Evolutionary conservation across 805 yeast species (phyloP), one percentile per base, ranked within the genome.

Genomic region (Grigorovia jiainica): DNA sequence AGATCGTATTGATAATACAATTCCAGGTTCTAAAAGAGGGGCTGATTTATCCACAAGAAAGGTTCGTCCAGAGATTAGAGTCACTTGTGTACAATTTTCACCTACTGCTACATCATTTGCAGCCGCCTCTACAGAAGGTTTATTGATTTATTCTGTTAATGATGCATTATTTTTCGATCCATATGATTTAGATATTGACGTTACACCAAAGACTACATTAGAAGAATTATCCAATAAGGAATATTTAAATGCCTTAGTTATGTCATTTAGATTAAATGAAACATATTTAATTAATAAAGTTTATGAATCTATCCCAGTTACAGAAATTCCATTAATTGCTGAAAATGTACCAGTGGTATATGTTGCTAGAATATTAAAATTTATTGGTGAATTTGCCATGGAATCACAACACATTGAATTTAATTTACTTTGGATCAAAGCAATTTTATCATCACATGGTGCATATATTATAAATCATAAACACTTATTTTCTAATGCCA

Each of bases 231-330:
- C 65, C 7, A 81, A 78, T 39, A 67, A 66, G 43, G 65, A 71
- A 33, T 86, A 78, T 59, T 66, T 89, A 51, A 75, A 76, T 33
- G 90, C 97, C 0, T 63, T 90, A 44, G 84, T 89, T 11, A 87
- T 92, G 97, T 77, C 97, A 0, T 87, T 92, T 72, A 73, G 98
- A 61, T 71, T 92, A 46, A 92, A 92, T 57, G 98, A 92, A 57
- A 65, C 63, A 9, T 75, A 79, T 52, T 65, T 92, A 41, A 76
- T 89, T 20, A 80, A 80, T 46, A 71, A 71, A 46, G 83, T 85
- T 0, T 85, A 79, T 58, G 95, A 87, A 58, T 53, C 72, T 4
- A 70, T 89, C 8, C 90, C 92, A 2, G 56, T 73, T n/a, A 65
- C 67, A 3, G 95, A 87, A 55, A 75, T 90, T 31, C 67, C 72